phyloP scores from a whole-genome alignment of 345 rosid species.

The Litchi chinensis region DNA sequence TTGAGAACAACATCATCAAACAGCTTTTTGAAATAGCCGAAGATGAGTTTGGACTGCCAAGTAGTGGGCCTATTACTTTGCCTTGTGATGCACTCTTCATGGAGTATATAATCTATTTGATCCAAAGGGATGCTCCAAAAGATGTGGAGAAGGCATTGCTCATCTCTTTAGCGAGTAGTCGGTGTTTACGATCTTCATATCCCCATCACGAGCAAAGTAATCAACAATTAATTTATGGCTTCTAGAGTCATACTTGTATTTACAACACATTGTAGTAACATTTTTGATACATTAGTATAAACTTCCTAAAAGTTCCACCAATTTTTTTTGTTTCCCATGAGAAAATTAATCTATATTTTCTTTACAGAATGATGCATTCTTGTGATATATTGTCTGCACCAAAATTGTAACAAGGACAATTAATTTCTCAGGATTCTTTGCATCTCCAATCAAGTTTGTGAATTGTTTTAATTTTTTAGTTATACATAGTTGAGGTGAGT shows the following conservation, averaged over 20 bases:
- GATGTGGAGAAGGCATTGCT: constrained; percentile 29
- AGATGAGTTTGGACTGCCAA: constrained; percentile 40
- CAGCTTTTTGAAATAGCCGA: constrained; percentile 34
- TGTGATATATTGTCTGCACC: too few relatives aligned
- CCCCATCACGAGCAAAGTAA: constrained; percentile 3
- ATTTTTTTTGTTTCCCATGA: too few relatives aligned
- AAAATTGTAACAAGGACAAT: too few relatives aligned
- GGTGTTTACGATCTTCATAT: constrained; percentile 14
- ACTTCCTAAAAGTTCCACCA: neutral
- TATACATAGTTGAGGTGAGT: too few relatives aligned
- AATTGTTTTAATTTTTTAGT: too few relatives aligned
- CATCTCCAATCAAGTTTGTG: too few relatives aligned
- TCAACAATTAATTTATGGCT: neutral
- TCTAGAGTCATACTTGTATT: too few relatives aligned
- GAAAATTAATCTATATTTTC: too few relatives aligned
- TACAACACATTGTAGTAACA: too few relatives aligned
- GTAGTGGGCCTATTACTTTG: constrained; percentile 19
- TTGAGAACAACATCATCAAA: neutral
- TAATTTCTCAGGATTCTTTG: too few relatives aligned
- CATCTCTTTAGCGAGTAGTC: neutral
- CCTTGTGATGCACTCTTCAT: constrained; percentile 37
- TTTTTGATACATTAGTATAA: neutral
- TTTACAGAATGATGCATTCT: too few relatives aligned
- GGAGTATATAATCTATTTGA: constrained; percentile 28
- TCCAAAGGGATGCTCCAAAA: constrained; percentile 5